phyloP scores from a whole-genome alignment of 1,284 basidiomycete genomes.

The Leucoagaricus sp. region DNA sequence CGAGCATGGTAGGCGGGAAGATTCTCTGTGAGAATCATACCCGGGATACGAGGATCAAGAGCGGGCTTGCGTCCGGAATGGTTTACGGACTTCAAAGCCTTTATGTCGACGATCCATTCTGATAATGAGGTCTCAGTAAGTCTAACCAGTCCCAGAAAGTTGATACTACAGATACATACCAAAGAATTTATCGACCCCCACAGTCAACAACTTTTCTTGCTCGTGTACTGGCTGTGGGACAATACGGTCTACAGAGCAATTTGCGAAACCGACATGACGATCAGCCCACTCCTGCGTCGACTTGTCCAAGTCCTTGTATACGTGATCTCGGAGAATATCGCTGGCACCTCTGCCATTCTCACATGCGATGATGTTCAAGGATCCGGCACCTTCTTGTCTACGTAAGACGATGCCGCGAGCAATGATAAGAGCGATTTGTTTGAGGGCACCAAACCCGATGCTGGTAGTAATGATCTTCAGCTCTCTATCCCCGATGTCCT shows the following conservation, averaged over 20 bases:
- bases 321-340: not conserved
- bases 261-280: constrained; percentile 9
- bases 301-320: constrained; percentile 10
- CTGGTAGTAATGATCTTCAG: constrained; percentile 12
- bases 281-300: constrained; percentile 6
- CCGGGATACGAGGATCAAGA: not conserved
- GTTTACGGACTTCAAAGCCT: constrained; percentile 5
- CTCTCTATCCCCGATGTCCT: constrained; percentile 10
- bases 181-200: constrained; percentile 13
- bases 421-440: constrained; percentile 12
- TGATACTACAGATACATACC: not conserved
- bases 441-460: constrained; percentile 11
- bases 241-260: constrained; percentile 13
- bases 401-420: constrained; percentile 7
- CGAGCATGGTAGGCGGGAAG: constrained; percentile 11
- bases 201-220: not conserved
- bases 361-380: constrained; percentile 13
- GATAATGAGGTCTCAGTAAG: not conserved
- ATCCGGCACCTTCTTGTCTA: not conserved
- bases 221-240: constrained; percentile 7
- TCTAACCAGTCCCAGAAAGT: too few species aligned
- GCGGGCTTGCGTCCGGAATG: not conserved
- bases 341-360: constrained; percentile 12
- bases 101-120: constrained; percentile 15
- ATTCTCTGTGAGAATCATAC: constrained; percentile 11